A percentile compares a stretch with the other conserved stretches of the same genome.
Conservation (phyloP, 2,329 filamentous ascomycete species). For the Helotiales sp. region DNA sequence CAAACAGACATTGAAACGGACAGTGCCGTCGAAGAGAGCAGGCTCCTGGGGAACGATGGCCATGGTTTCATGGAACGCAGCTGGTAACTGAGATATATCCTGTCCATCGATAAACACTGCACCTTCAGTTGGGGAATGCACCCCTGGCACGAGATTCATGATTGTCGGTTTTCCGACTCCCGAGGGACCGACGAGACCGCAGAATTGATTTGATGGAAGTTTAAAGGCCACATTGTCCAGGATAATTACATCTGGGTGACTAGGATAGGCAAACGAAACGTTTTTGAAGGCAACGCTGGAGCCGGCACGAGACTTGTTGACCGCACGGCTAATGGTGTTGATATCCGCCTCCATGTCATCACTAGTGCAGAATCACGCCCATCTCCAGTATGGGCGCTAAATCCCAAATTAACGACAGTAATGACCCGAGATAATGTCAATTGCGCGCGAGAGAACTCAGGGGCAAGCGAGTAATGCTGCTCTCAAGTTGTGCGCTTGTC, state of each 20-base stretch:
- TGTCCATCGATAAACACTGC: slow-evolving; percentile 35
- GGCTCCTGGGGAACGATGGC: slow-evolving; percentile 63
- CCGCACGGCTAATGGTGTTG: slow-evolving; percentile 29
- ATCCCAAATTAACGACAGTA: slow-evolving; percentile 55
- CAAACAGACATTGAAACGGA: slow-evolving; percentile 61
- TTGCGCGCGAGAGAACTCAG: slow-evolving; percentile 65
- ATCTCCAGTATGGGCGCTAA: slow-evolving; percentile 37
- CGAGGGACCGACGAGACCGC: slow-evolving; percentile 67
- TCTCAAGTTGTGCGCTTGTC: slow-evolving; percentile 73
- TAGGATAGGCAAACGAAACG: slow-evolving; percentile 69
- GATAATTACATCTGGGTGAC: slow-evolving; percentile 61
- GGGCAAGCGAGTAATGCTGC: slow-evolving; percentile 76
- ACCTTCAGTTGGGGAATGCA: slow-evolving; percentile 49
- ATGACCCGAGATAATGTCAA: slow-evolving; percentile 49
- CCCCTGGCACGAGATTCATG: slow-evolving; percentile 58
- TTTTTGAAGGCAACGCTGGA: slow-evolving; percentile 56
- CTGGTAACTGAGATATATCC: slow-evolving; percentile 51
- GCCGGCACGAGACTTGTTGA: slow-evolving; percentile 45
- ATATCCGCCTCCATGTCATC: slow-evolving; percentile 30
- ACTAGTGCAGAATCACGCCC: slow-evolving; percentile 39
- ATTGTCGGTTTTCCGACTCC: slow-evolving; percentile 72
- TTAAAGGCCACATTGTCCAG: slow-evolving; percentile 60
- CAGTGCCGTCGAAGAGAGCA: slow-evolving; percentile 60
- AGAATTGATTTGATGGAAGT: slow-evolving; percentile 63
- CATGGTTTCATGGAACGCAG: slow-evolving; percentile 57